Conservation (phyloP, 2,329 filamentous ascomycete genomes). For the Fusarium incarnatum region DNA sequence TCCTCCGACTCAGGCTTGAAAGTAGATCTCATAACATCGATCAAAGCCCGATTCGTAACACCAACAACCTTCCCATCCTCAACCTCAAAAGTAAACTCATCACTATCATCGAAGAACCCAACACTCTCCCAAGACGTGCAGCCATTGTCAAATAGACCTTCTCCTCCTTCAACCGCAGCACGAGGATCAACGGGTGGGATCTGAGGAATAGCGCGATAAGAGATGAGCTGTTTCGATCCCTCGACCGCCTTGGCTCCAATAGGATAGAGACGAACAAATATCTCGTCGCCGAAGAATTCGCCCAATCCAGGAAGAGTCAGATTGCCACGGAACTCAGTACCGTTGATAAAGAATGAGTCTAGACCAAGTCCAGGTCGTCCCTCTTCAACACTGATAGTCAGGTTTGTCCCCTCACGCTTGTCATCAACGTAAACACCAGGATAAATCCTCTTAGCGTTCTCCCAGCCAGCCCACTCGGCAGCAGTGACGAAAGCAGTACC, state of each 20-base stretch:
- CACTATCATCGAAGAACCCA: neutral
- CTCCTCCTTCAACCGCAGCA: slow-evolving; percentile 4
- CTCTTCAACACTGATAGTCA: slow-evolving; percentile 33
- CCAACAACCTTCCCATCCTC: neutral
- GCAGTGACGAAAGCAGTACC: slow-evolving; percentile 37
- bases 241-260: neutral
- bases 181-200: neutral
- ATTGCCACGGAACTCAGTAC: neutral
- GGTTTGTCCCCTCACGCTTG: slow-evolving; percentile 14
- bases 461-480: slow-evolving; percentile 34
- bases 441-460: slow-evolving; percentile 34
- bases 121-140: slow-evolving; percentile 4
- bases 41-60: neutral
- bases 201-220: slow-evolving; percentile 3
- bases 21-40: neutral
- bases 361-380: slow-evolving; percentile 25
- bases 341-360: slow-evolving; percentile 4
- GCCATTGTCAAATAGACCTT: slow-evolving; percentile 8
- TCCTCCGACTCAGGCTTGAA: neutral
- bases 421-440: slow-evolving; percentile 32
- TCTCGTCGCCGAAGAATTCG: neutral
- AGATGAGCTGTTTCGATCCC: neutral
- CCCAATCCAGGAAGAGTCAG: neutral
- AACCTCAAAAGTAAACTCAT: slow-evolving; percentile 17
- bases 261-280: neutral